Conservation (phyloP, 2,329 filamentous ascomycete genomes). For the Pestalotiopsis sp. region DNA sequence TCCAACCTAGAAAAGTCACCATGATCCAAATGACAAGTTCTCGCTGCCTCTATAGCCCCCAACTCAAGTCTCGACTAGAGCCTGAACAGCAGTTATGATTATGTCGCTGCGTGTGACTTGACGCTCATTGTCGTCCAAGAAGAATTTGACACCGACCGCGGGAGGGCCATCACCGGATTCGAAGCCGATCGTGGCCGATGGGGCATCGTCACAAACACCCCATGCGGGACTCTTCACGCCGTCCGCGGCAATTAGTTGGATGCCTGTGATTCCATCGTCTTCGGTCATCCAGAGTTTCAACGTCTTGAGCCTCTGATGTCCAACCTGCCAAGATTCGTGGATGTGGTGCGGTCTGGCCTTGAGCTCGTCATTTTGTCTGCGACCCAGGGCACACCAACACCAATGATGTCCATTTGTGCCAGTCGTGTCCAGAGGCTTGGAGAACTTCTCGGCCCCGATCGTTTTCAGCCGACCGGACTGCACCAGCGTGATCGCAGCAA, state of each 20-base stretch:
- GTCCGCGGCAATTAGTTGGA: background rate
- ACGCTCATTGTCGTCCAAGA: constrained; percentile 2
- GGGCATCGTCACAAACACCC: background rate
- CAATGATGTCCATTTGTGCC: background rate
- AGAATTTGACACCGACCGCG: background rate
- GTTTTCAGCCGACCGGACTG: background rate
- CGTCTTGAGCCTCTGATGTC: background rate
- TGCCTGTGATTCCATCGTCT: background rate
- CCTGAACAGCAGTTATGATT: background rate
- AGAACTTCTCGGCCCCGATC: background rate
- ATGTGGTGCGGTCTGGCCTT: background rate
- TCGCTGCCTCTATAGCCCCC: too few species aligned
- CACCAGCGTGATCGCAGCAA: background rate
- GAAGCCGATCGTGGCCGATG: background rate
- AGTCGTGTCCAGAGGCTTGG: background rate
- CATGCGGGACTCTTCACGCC: background rate
- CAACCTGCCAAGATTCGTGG: background rate
- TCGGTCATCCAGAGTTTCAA: background rate
- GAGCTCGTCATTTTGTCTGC: background rate
- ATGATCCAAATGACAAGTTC: too few species aligned
- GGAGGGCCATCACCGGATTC: background rate
- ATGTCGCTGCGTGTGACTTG: background rate
- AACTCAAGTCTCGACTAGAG: background rate
- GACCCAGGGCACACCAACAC: background rate
- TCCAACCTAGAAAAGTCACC: too few species aligned